These are phyloP conservation scores for Debaryomyces subglobosus DNA, from an alignment of 1,139 yeast genomes.

Conservation along the genomic window DNA sequence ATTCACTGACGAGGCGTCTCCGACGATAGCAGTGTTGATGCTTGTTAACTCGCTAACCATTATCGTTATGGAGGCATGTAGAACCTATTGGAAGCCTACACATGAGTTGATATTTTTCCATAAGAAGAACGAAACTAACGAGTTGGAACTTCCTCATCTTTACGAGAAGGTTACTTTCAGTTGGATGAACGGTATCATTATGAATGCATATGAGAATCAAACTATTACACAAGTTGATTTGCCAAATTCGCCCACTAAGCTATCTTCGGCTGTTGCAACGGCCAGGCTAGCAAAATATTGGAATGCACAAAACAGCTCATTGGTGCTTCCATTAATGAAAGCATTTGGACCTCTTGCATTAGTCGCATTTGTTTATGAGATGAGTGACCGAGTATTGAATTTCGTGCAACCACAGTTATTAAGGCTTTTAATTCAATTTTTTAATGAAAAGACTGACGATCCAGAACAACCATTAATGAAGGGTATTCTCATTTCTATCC, in stretches of 20 bases:
- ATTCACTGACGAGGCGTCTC: conserved; percentile 12
- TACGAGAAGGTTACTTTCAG: conserved; percentile 55
- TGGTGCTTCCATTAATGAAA: conserved; percentile 43
- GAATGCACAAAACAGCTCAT: conserved; percentile 34
- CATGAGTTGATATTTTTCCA: conserved; percentile 24
- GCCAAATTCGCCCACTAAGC: conserved; percentile 55
- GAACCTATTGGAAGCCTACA: conserved; percentile 32
- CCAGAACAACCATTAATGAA: conserved; percentile 40
- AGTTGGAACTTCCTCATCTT: conserved; percentile 47
- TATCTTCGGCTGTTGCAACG: conserved; percentile 41
- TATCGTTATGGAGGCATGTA: conserved; percentile 27
- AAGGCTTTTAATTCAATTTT: conserved; percentile 48
- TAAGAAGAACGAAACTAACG: conserved; percentile 13
- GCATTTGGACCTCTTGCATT: conserved; percentile 54
- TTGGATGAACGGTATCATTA: conserved; percentile 64
- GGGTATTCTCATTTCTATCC: conserved; percentile 54
- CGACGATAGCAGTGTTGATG: conserved; percentile 21
- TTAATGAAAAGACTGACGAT: conserved; percentile 32
- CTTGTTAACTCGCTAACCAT: conserved; percentile 24
- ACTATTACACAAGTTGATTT: conserved; percentile 54
- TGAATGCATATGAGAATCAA: conserved; percentile 49
- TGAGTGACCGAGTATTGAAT: conserved; percentile 45
- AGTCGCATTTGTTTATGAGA: conserved; percentile 48
- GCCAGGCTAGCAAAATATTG: conserved; percentile 22
- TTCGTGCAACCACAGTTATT: conserved; percentile 63